These are phyloP conservation scores for Bimuria novae-zelandiae DNA, from an alignment of 2,329 filamentous ascomycete species.

Conservation along the genomic window DNA sequence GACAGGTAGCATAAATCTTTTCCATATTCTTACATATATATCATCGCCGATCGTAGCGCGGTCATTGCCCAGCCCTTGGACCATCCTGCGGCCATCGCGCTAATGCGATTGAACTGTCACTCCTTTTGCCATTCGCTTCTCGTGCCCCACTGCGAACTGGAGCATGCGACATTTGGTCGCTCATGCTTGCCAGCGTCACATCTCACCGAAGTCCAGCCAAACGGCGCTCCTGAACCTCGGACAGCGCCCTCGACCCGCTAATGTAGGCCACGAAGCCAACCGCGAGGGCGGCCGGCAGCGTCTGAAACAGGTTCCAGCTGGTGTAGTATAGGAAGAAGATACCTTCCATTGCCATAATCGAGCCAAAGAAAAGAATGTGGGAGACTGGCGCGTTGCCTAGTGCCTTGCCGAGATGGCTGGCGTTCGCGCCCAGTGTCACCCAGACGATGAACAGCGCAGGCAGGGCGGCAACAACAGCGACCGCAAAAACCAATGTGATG, in stretches of 20 bases:
- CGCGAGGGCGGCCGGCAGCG: slow-evolving; percentile 71
- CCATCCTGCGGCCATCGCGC: too few species aligned
- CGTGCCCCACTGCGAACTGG: background rate
- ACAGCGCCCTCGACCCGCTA: slow-evolving; percentile 86
- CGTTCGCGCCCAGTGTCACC: slow-evolving; percentile 80
- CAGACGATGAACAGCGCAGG: slow-evolving; percentile 76
- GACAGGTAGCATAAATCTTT: background rate
- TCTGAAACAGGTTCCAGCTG: slow-evolving; percentile 89
- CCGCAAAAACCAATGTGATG: slow-evolving; percentile 77
- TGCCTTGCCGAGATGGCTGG: slow-evolving; percentile 76
- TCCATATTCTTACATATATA: background rate
- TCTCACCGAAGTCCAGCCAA: slow-evolving; percentile 70
- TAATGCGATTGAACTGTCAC: background rate
- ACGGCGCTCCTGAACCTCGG: slow-evolving; percentile 88
- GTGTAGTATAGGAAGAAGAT: slow-evolving; percentile 96
- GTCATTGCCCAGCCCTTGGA: background rate
- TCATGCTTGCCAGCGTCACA: background rate
- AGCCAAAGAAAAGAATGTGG: slow-evolving; percentile 84
- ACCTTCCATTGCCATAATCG: slow-evolving; percentile 83
- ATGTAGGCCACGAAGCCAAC: slow-evolving; percentile 76
- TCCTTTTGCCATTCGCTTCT: background rate
- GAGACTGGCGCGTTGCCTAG: slow-evolving; percentile 76
- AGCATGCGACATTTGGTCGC: background rate
- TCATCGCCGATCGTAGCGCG: background rate
- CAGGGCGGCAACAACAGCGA: slow-evolving; percentile 73